These are phyloP conservation scores for Pseudotulostoma volvatum DNA, from an alignment of 495 filamentous ascomycete species.

Conservation along the genomic window DNA sequence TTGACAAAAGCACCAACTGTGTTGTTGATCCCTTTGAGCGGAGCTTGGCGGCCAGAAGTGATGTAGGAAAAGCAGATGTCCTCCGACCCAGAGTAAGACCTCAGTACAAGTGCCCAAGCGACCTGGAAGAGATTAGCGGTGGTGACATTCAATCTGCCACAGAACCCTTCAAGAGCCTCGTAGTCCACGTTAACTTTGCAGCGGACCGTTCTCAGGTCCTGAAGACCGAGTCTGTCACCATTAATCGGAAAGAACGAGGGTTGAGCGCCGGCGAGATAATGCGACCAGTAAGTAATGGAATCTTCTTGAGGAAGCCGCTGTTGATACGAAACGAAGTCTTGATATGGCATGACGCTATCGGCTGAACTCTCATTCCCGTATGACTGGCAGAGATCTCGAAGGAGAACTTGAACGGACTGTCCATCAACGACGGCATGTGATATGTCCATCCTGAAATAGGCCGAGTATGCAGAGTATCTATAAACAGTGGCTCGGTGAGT, in stretches of 20 bases:
- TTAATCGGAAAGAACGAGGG: no score
- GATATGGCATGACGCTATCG: conserved; percentile 4
- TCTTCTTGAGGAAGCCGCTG: conserved; percentile 17
- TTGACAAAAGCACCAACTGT: conserved; percentile 28
- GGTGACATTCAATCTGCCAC: conserved; percentile 2
- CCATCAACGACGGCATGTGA: conserved; percentile 24
- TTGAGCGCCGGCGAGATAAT: conserved; percentile 7
- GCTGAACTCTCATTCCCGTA: conserved; percentile 28
- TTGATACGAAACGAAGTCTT: conserved; percentile 10
- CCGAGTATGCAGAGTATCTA: conserved; percentile 6
- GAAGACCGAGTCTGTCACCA: background rate
- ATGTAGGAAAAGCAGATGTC: conserved; percentile 25
- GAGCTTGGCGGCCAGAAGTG: conserved; percentile 9
- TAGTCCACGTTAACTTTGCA: conserved; percentile 6
- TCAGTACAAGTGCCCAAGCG: conserved; percentile 20
- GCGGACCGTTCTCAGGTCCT: no score
- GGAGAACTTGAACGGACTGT: conserved; percentile 12
- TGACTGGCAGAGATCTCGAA: conserved; percentile 24
- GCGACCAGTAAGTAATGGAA: conserved; percentile 23
- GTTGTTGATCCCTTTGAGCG: conserved; percentile 5
- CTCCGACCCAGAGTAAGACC: conserved; percentile 9
- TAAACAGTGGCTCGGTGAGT: conserved; percentile 21
- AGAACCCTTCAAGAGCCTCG: background rate
- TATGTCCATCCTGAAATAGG: conserved; percentile 25
- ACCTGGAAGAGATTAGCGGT: conserved; percentile 11